A percentile compares a stretch with the other conserved stretches of the same genome.
These are phyloP conservation scores for Acacia pycnantha DNA, from an alignment of 331 rosid species.

Conservation along the genomic window DNA sequence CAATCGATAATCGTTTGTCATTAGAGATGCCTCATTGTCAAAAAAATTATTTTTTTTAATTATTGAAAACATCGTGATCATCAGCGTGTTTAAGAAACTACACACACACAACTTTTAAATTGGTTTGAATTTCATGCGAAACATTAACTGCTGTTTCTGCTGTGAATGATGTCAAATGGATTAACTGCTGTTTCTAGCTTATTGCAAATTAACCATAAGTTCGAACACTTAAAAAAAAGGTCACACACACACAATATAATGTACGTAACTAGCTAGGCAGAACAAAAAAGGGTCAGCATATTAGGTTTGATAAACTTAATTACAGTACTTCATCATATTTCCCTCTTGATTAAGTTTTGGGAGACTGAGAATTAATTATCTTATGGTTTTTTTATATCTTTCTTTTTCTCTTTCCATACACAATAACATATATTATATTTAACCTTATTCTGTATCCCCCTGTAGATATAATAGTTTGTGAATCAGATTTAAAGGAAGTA, in stretches of 20 bases:
- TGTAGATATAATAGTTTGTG: no score
- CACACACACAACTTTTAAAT: background rate
- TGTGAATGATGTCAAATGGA: background rate
- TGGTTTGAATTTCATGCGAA: background rate
- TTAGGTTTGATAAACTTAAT: background rate
- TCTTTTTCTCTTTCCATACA: no score
- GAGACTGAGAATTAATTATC: background rate
- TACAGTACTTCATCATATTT: background rate
- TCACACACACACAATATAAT: no score
- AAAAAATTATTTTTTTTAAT: no score
- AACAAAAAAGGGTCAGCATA: background rate
- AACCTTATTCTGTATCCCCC: no score
- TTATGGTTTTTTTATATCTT: no score
- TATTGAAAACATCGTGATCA: background rate
- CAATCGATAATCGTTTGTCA: background rate
- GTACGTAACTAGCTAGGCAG: no score
- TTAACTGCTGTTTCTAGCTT: background rate
- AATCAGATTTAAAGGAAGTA: background rate
- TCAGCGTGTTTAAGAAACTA: no score
- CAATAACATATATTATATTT: no score
- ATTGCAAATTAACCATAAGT: background rate
- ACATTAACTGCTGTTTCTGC: background rate
- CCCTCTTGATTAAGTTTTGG: background rate
- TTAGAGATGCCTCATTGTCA: background rate
- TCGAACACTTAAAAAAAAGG: background rate